Percentiles rank a stretch among this genome's conserved stretches.
These are phyloP conservation scores for Metschnikowia santaceciliae DNA, from an alignment of 805 yeast genomes.

Conservation along the genomic window DNA sequence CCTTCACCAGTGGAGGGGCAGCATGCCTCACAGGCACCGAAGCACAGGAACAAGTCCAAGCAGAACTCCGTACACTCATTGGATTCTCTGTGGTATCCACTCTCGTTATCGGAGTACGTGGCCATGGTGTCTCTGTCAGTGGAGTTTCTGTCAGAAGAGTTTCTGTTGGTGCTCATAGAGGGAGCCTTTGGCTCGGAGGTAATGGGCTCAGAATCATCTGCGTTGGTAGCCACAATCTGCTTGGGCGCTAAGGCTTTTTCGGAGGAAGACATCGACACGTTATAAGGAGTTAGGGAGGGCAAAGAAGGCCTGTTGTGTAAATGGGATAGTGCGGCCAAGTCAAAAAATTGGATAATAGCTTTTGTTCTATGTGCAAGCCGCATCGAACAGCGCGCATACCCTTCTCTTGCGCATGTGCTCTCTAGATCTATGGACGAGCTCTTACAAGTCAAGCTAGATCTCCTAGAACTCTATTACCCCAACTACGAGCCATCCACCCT, in stretches of 20 bases:
- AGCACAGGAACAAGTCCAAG: slow-evolving; percentile 34
- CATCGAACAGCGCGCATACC: slow-evolving; percentile 3
- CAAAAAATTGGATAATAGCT: not conserved
- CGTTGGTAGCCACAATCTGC: slow-evolving; percentile 8
- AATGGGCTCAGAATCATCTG: slow-evolving; percentile 9
- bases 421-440: slow-evolving; percentile 12
- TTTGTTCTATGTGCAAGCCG: slow-evolving; percentile 2
- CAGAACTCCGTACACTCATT: slow-evolving; percentile 43
- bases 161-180: slow-evolving; percentile 12
- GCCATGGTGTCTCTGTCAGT: slow-evolving; percentile 6
- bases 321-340: not conserved
- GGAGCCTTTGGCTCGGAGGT: slow-evolving; percentile 14
- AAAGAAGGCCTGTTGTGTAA: not conserved
- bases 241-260: slow-evolving; percentile 4
- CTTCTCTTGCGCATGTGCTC: slow-evolving; percentile 2
- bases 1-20: slow-evolving; percentile 43
- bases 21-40: slow-evolving; percentile 37
- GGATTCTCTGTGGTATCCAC: slow-evolving; percentile 36
- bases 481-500: slow-evolving; percentile 37
- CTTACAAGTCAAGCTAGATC: slow-evolving; percentile 28
- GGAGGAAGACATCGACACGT: slow-evolving; percentile 5
- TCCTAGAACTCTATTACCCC: slow-evolving; percentile 40
- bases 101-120: slow-evolving; percentile 15
- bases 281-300: not conserved
- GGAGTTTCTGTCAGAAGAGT: slow-evolving; percentile 6